Base-by-base conservation (phyloP, 192 early-diverging fungal genomes). In the Rhizophagus clarus region DNA sequence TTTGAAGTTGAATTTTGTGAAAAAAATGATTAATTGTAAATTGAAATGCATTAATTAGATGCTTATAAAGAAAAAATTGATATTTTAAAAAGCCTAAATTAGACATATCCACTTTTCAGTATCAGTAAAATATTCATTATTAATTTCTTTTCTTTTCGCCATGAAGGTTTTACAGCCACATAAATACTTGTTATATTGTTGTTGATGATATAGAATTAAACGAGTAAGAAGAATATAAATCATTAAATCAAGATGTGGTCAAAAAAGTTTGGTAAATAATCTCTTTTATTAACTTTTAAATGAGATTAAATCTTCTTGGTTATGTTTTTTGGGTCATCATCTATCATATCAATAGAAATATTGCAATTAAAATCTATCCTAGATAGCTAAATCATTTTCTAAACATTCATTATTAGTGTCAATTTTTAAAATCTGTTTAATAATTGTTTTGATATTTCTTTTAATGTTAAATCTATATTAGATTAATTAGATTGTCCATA, bases 191-290 rank as follows among this genome's bases (percentile, higher is more conserved):
- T 71, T 5, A n/a, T 42, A 71, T 34, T 45, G 4, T 15, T 42
- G 11, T 71, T 45, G 14, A 34, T 37, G 4, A 45, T 71, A 32
- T 22, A 10, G 32, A 45, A 71, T 42, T 22, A 34, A 37, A 37
- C 12, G 32, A 22, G 37, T 62, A 71, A 34, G 42, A n/a, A 71
- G 17, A 34, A 71, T 45, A 71, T 71, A 71, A 22, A 71, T 45
- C 5, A 71, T 11, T 34, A 42, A 71, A 71, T 71, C 69, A 22
- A 71, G 17, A 9, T 15, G 10, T 37, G 32, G 69, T 1, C 15
- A n/a, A 22, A 45, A 71, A 71, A 71, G 20, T 45, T 71, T 34
- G 22, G n/a, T 37, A 71, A 45, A n/a, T 37, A 71, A 37, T 71
- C 69, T 15, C 12, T 28, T 10, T 71, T 71, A 2, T 37, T 34